Conservation (phyloP, 2,329 filamentous ascomycete genomes). For the Fusarium tjaetaba region DNA sequence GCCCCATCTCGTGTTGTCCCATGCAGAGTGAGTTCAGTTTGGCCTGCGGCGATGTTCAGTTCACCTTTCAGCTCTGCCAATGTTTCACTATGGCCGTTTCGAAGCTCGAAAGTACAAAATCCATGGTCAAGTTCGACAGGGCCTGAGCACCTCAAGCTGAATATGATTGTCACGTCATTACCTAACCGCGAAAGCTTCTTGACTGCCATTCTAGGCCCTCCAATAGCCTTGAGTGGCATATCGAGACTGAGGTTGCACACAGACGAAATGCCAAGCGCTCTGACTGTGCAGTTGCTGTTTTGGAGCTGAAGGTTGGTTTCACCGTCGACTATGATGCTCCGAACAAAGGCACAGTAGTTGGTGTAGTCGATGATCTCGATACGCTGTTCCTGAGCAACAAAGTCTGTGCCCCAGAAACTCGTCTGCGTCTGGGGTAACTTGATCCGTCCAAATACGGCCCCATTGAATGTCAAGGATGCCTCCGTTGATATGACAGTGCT, state of each 20-base stretch:
- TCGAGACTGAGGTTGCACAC: conserved; percentile 35
- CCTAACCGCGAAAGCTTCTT: conserved; percentile 33
- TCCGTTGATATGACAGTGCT: conserved; percentile 45
- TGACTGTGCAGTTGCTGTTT: conserved; percentile 43
- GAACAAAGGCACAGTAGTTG: conserved; percentile 46
- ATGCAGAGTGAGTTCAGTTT: conserved; percentile 44
- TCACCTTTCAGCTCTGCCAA: conserved; percentile 45
- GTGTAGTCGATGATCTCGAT: conserved; percentile 45
- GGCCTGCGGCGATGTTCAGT: conserved; percentile 43
- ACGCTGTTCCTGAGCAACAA: conserved; percentile 42
- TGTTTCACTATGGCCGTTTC: conserved; percentile 38
- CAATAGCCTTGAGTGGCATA: conserved; percentile 44
- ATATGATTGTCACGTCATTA: conserved; percentile 25
- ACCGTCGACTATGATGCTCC: conserved; percentile 44
- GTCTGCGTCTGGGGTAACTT: conserved; percentile 45
- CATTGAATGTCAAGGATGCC: conserved; percentile 46
- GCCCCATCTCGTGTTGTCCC: conserved; percentile 31
- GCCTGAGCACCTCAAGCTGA: conserved; percentile 45
- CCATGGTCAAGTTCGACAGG: conserved; percentile 48
- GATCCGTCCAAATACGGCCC: conserved; percentile 44
- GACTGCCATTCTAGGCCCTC: conserved; percentile 37
- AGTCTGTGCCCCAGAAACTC: conserved; percentile 41
- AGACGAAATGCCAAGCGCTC: conserved; percentile 39
- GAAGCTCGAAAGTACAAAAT: conserved; percentile 46
- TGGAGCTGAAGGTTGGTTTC: conserved; percentile 44